These are phyloP conservation scores for Diaporthe eres DNA, from an alignment of 2,329 filamentous ascomycete species.

Conservation along the genomic window DNA sequence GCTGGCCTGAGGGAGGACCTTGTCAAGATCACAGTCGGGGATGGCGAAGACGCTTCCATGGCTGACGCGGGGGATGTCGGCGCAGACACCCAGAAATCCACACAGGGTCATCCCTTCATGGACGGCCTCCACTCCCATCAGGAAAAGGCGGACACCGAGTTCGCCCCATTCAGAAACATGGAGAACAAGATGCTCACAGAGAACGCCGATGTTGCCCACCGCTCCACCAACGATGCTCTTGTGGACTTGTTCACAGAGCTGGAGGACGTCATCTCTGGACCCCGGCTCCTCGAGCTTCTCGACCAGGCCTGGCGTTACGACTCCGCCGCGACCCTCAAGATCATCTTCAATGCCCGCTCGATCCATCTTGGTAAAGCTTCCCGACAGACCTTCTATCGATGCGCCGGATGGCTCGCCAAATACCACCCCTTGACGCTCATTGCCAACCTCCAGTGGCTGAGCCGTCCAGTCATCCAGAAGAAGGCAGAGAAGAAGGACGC, in stretches of 20 bases:
- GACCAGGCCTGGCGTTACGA: constrained; percentile 64
- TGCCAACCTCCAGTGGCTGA: constrained; percentile 68
- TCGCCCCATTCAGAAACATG: constrained; percentile 37
- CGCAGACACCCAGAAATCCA: constrained; percentile 1
- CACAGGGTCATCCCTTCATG: constrained; percentile 51
- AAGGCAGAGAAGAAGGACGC: constrained; percentile 58
- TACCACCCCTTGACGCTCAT: constrained; percentile 69
- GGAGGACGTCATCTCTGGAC: constrained; percentile 55
- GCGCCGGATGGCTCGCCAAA: constrained; percentile 68
- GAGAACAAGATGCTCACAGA: constrained; percentile 66
- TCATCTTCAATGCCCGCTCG: constrained; percentile 73
- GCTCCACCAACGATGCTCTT: constrained; percentile 60
- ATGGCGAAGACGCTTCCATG: constrained; percentile 1
- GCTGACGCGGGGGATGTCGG: background rate
- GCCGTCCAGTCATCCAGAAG: constrained; percentile 69
- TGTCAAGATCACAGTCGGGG: constrained; percentile 19
- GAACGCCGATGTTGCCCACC: constrained; percentile 64
- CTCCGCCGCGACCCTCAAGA: constrained; percentile 64
- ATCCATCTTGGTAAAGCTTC: constrained; percentile 73
- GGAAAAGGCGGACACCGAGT: constrained; percentile 8
- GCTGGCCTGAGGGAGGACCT: constrained; percentile 40
- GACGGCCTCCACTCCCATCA: constrained; percentile 49
- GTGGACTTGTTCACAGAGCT: constrained; percentile 70
- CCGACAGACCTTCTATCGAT: constrained; percentile 63
- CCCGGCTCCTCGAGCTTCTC: constrained; percentile 58